These are phyloP conservation scores for Malus fusca DNA, from an alignment of 306 rosid genomes.

Conservation along the genomic window DNA sequence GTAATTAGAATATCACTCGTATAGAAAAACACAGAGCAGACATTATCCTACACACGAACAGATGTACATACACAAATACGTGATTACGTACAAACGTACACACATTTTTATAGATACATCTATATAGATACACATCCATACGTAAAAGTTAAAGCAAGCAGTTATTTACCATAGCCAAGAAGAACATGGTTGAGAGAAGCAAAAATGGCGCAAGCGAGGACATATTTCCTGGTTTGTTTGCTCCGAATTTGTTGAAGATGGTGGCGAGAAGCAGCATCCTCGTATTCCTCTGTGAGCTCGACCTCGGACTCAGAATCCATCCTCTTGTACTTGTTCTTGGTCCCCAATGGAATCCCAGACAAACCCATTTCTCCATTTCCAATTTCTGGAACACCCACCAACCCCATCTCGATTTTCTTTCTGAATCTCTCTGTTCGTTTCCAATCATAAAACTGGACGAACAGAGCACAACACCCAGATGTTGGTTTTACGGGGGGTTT, in stretches of 20 bases:
- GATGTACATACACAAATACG: neutral
- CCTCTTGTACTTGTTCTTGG: slow-evolving; percentile 69
- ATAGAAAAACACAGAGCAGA: too few species aligned
- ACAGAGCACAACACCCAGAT: slow-evolving; percentile 9
- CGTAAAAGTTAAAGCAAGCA: slow-evolving; percentile 6
- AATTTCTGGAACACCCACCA: slow-evolving; percentile 43
- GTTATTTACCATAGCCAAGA: slow-evolving; percentile 74
- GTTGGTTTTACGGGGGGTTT: neutral
- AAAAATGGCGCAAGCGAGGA: slow-evolving; percentile 76
- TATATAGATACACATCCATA: neutral
- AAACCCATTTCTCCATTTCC: slow-evolving; percentile 59
- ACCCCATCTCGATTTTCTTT: slow-evolving; percentile 33
- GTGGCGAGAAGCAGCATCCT: slow-evolving; percentile 32
- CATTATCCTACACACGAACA: neutral
- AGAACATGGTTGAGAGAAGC: slow-evolving; percentile 95
- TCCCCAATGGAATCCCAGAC: slow-evolving; percentile 59
- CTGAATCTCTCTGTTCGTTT: neutral
- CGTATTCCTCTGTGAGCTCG: slow-evolving; percentile 3
- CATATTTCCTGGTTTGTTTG: slow-evolving; percentile 55
- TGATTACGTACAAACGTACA: neutral
- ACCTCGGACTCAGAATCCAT: slow-evolving; percentile 53
- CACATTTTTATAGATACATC: neutral
- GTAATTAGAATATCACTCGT: too few species aligned
- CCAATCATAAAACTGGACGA: neutral
- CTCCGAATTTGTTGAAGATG: slow-evolving; percentile 31